Evolutionary conservation across 2,329 filamentous ascomycete species (phyloP), one percentile per base, ranked within the genome.

Genomic region (Colletotrichum theobromicola): DNA sequence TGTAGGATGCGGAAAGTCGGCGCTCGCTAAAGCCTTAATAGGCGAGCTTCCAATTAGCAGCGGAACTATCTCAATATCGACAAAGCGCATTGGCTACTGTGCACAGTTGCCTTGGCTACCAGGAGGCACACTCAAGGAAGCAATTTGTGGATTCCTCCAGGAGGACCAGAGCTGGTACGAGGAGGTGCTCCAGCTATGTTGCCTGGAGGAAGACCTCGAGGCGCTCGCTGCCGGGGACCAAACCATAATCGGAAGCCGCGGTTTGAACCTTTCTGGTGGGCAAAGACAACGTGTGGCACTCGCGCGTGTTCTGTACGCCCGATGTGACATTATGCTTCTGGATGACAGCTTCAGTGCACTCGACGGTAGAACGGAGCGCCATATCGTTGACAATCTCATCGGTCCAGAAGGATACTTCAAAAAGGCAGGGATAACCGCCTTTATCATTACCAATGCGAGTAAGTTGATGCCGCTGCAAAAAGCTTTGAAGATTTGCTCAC

Each of bases 121-220:
- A 5, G 70, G 76, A 58, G 66, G 67, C 26, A 72, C 72, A 35
- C 62, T 81, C 26, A 75, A 76, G 34, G 68, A 78, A 7, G 76
- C 75, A 13, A 76, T 81, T 10, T 67, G 70, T 10, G 77, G 75
- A 62, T 75, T 64, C n/a, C 16, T 35, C 18, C 35, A 72, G 55
- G 1, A 76, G 74, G 6, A 82, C 84, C 7, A 75, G 76, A 1
- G 26, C 42, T 82, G 84, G 78, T 85, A 86, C 1, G 30, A 84
- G 2, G 73, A 80, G 15, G 81, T 82, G 18, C 12, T 78, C 6
- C 75, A 67, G 16, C 75, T 76, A 3, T 79, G 77, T 30, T 77
- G 75, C 16, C 60, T 79, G 10, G 61, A 70, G 2, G 62, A 75
- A 26, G 78, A 79, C 55, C 32, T 79, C 30, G 24, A 24, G 12